phyloP scores from a whole-genome alignment of 2,329 filamentous ascomycete genomes.

The Colletotrichum sp. region DNA sequence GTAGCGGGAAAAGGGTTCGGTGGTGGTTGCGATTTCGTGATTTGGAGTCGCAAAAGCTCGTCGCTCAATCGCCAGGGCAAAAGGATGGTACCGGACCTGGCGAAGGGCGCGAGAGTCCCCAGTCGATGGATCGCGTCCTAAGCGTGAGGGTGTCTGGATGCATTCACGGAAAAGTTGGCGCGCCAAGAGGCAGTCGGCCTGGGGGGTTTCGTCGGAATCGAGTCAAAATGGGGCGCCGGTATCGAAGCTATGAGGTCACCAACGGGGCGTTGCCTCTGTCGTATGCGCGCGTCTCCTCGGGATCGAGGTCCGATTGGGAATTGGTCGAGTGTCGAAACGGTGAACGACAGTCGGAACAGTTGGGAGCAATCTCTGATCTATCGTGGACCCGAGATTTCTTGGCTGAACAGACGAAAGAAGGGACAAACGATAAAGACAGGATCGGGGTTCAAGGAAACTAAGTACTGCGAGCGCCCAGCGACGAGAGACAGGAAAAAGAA shows the following conservation, averaged over 20 bases:
- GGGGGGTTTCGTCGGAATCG: not conserved
- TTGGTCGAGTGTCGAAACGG: not conserved
- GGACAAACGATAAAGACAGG: not conserved
- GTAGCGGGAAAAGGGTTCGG: not conserved
- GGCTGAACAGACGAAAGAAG: not conserved
- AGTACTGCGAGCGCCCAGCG: constrained; percentile 3
- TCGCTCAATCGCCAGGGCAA: constrained; percentile 7
- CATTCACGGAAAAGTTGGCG: constrained; percentile 30
- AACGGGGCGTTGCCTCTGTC: not conserved
- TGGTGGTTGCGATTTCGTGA: not conserved
- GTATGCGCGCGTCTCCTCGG: not conserved
- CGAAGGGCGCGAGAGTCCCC: constrained; percentile 26
- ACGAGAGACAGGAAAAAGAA: constrained; percentile 9
- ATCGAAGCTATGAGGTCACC: constrained; percentile 12
- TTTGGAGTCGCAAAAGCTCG: not conserved
- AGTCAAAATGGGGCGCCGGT: not conserved
- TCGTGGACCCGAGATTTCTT: not conserved
- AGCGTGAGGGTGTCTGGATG: constrained; percentile 29
- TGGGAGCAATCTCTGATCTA: not conserved
- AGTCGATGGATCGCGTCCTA: constrained; percentile 27
- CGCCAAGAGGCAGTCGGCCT: constrained; percentile 4
- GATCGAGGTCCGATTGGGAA: not conserved
- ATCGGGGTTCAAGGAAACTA: constrained; percentile 17
- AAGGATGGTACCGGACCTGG: constrained; percentile 23
- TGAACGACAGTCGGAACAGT: not conserved